Evolutionary conservation across 345 rosid genomes (phyloP).

Genomic region (Cardiospermum halicacabum): DNA sequence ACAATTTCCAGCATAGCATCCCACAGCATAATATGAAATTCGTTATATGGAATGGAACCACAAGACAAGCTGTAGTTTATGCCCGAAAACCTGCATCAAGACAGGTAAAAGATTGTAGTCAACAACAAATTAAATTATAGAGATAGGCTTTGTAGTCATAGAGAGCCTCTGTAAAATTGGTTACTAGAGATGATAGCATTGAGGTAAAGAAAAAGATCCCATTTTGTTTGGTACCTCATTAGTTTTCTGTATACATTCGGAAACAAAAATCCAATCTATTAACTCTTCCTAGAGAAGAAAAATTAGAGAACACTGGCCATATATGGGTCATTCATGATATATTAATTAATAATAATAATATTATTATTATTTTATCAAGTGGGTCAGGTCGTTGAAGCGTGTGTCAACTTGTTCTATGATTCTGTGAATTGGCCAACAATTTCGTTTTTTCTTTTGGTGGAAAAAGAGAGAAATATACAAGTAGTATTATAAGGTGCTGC

Average conservation of each 20-base stretch:
- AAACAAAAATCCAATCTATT: background rate
- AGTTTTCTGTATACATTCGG: background rate
- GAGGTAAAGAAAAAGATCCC: background rate
- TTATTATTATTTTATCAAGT: background rate
- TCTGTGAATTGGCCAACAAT: no score
- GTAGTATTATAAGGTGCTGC: no score
- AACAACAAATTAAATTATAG: background rate
- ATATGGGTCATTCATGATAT: background rate
- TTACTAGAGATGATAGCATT: background rate
- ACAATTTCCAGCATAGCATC: slow-evolving; percentile 3
- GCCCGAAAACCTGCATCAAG: background rate
- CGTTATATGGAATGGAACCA: slow-evolving; percentile 5
- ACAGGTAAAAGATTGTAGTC: background rate
- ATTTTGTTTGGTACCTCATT: no score
- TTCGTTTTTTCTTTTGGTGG: no score
- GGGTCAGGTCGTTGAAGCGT: background rate
- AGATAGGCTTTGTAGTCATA: slow-evolving; percentile 13
- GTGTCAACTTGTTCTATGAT: background rate
- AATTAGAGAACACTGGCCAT: no score
- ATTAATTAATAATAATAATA: background rate
- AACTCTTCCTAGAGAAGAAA: no score
- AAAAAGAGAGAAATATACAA: no score
- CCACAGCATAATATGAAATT: background rate
- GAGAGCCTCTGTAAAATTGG: slow-evolving; percentile 6
- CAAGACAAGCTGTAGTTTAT: background rate